Base-by-base conservation (phyloP, 768 basidiomycete genomes). In the Coprinopsis cinerea region DNA sequence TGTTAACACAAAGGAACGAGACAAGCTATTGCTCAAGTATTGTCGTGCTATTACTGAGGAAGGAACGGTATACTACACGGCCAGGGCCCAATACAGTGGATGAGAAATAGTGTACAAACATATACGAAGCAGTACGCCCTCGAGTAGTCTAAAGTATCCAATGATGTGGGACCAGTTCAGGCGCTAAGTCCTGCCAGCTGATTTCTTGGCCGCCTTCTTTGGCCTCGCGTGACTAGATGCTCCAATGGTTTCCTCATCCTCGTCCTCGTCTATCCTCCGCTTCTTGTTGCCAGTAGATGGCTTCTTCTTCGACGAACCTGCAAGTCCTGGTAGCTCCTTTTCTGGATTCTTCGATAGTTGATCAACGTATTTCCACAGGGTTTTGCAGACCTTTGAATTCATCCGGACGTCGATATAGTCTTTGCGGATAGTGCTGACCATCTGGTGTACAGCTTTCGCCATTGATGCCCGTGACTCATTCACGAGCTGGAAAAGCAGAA, bases 1-100 rank as follows among this genome's bases (percentile, higher is more conserved):
- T 0, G 72, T 92, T n/a, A 83, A 90, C 60, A 68, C 72, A 6
- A 95, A 96, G 65, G 91, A 91, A 60, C 75, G 88, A 34, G 94
- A 98, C 62, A 92, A 85, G 63, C 62, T 95, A 54, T 68, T 96
- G 32, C 77, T 91, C 36, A 97, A 92, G 68, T 89, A 86, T 59
- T 89, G 89, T 28, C 73, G 94, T 40, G 79, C 88, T 2, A 76
- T 83, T 36, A 88, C 84, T 45, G 85, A 88, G 45, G 59, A 73
- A 0, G 72, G 78, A 10, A 85, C 85, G 0, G 63, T 79, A 28
- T 88, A 81, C 77, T 95, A 92, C 64, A 88, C 85, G 1, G 76
- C 86, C 1, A 70, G 87, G 54, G 77, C 74, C 25, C 79, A 79
- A 58, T 82, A 82, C 59, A 78, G 67, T 60, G 74, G 70, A 27